These are phyloP conservation scores for Neurospora crassa DNA, from an alignment of 2,329 filamentous ascomycete species.

Conservation along the genomic window DNA sequence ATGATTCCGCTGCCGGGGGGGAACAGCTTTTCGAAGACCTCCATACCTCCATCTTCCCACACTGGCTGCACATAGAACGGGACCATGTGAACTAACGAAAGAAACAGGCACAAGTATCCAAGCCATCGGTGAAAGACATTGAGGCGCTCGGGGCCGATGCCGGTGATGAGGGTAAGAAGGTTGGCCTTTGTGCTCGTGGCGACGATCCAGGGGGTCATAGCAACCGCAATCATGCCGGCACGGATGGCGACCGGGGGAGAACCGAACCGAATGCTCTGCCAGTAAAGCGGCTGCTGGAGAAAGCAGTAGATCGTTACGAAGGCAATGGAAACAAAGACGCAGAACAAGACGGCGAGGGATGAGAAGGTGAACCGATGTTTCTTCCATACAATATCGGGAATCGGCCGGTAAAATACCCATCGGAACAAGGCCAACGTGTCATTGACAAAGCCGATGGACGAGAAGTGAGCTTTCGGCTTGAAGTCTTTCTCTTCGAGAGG, in stretches of 20 bases:
- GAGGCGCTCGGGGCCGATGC: conserved; percentile 82
- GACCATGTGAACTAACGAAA: conserved; percentile 74
- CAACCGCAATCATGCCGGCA: conserved; percentile 83
- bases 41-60: conserved; percentile 67
- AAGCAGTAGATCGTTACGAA: conserved; percentile 79
- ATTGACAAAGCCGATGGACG: conserved; percentile 65
- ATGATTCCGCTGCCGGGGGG: conserved; percentile 55
- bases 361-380: conserved; percentile 69
- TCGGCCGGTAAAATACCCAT: conserved; percentile 81
- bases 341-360: conserved; percentile 60
- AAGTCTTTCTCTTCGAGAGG: conserved; percentile 46
- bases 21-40: conserved; percentile 62
- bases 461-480: conserved; percentile 61
- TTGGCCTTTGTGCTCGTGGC: conserved; percentile 89
- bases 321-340: conserved; percentile 56
- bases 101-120: conserved; percentile 73
- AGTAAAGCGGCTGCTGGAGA: conserved; percentile 80
- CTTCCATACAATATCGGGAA: conserved; percentile 63
- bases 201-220: conserved; percentile 87
- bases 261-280: conserved; percentile 75
- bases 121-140: conserved; percentile 93
- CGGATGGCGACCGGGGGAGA: conserved; percentile 83
- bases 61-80: conserved; percentile 87
- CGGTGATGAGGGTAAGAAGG: conserved; percentile 71
- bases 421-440: conserved; percentile 73